Evolutionary conservation across 306 rosid species (phyloP), one percentile per base, ranked within the genome.

Genomic region (Pyrus communis): DNA sequence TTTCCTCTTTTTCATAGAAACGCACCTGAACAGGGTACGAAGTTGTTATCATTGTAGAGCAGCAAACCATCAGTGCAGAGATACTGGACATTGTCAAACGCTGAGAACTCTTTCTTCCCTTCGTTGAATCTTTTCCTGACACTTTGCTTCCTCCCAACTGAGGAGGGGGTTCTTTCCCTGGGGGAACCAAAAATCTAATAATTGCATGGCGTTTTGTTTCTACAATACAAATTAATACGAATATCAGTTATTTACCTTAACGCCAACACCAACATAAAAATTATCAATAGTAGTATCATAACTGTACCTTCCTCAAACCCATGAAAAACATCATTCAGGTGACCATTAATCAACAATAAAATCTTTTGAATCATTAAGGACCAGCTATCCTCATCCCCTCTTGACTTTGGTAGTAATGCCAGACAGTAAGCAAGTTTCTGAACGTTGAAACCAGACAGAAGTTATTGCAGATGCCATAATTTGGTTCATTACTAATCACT

Each of bases 331-430:
- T 76, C 82, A 86, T 85, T 85, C 80, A 96, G 83, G 78, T 87
- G 96, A 75, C 78, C 73, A 71, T 86, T 85, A 64, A 96, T 85
- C 73, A 83, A 64, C 73, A 89, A 52, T 86, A 96, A 78, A 49
- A 92, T 74, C 78, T 89, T 96, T 84, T 84, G 89, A 82, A 92
- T 80, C 89, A 89, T 77, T 81, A 87, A 60, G 70, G 85, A 85
- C 99, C 97, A 96, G 87, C 93, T 92, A 70, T 84, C 97, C 74
- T 85, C 96, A 65, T 92, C 93, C 73, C 92, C 97, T 88, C 72
- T 88, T 28, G 97, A 86, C 83, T 91, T 91, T 80, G 99, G 93
- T 77, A 96, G 97, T 69, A 89, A 80, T 60, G 96, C 96, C 42
- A 96, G 88, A 84, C 92, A 89, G 70, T 84, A 75, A 40, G 90